Evolutionary conservation across 768 basidiomycete genomes (phyloP), one percentile per base, ranked within the genome.

Genomic region (Termitomyces bulborhizus): DNA sequence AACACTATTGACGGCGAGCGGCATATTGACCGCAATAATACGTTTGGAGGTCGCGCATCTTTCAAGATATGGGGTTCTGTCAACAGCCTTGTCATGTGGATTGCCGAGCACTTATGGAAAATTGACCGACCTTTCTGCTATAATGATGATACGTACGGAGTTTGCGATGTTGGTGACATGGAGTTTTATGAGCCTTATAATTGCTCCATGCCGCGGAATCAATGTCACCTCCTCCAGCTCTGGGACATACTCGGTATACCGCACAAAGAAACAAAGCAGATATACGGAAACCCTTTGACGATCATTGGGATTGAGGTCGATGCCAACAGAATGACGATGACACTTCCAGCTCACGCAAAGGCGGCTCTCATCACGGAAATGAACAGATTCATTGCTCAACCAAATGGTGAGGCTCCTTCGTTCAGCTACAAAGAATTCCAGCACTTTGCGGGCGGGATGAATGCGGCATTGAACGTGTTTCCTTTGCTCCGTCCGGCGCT

Each of bases 251-350:
- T 55, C 3, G 54, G 48, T n/a, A 55, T 55, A 1, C 54, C 54
- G 2, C 54, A 55, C 32, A 50, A 55, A 15, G 54, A 55, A 12
- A 36, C 31, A 16, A 55, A 55, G 6, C 54, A 55, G 24, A 6
- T 49, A 3, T 55, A 48, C 0, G 54, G 54, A 7, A 27, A n/a
- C 16, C 40, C 41, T 1, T 15, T 55, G 4, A 39, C 42, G 0
- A 55, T 55, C 3, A 55, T 55, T 5, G 54, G 54, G 3, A 50
- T 50, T 21, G 54, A 55, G 18, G 54, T 55, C 7, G 46, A 54
- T 32, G 46, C 46, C 12, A 42, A 54, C 15, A n/a, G 21, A 24
- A 47, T 54, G 46, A 48, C 37, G 4, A 40, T 54, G 46, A 54
- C 46, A 3, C 44, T 54, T 6, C 42, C 54, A 29, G n/a, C 32